Base-by-base conservation (phyloP, 352 stramenopile species). In the Phytophthora ramorum region DNA sequence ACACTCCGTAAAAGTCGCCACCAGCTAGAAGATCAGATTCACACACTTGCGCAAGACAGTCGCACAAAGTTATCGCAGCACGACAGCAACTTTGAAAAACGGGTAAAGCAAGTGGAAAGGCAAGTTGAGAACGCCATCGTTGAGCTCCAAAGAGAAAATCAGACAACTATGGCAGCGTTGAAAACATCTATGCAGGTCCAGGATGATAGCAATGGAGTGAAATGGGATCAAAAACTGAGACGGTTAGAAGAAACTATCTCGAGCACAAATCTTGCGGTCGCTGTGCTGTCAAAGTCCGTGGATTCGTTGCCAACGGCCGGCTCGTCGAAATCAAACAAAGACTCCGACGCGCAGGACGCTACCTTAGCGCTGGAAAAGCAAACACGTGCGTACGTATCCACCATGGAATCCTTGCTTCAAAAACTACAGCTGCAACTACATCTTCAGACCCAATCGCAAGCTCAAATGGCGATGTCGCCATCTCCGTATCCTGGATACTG, bases 401-500 rank as follows among this genome's bases (percentile, higher is more conserved):
- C 73, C 9, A 88, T 92, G 56, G 81, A 92, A 20, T 49, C 62
- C 46, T 56, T 86, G 40, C 64, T 92, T 41, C 79, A 90, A 30
- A 83, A 87, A 54, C 81, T 92, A 77, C 76, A 89, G 59, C 52
- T 86, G 12, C 83, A 91, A 52, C 67, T 89, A n/a, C 81, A 91
- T 38, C 44, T 73, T 14, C 72, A 79, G 49, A 9, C 63, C 4
- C 72, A 77, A 20, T 63, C 69, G 16, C 67, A 77, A 16, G 53
- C 52, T 58, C 65, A 70, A 44, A 44, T 75, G 52, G 28, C 53
- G 16, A 71, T 66, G 45, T 44, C 46, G 4, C 46, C 56, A 45
- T 73, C 61, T 17, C 56, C 61, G 12, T 75, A 64, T 48, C 55
- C 71, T 47, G 70, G 66, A 38, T 71, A 56, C 51, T 78, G 70